These are phyloP conservation scores for Trichosporon sp. DNA, from an alignment of 1,284 basidiomycete species.

Conservation along the genomic window DNA sequence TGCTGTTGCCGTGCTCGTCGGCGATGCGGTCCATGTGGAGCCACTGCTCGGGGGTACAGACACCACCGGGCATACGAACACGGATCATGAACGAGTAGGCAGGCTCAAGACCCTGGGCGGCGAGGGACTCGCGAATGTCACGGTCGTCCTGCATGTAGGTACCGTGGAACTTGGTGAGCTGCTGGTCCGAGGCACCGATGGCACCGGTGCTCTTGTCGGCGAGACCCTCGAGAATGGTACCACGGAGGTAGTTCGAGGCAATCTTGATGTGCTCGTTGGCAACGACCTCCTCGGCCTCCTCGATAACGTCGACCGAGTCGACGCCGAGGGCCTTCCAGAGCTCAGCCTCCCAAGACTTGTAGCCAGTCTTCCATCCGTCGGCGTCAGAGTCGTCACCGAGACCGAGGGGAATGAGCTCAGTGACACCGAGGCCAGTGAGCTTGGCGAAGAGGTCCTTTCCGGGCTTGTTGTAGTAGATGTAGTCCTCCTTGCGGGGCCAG, in stretches of 20 bases:
- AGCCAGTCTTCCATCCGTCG: conserved; percentile 93
- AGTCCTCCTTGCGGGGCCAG: conserved; percentile 96
- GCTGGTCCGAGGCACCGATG: conserved; percentile 83
- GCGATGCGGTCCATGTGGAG: conserved; percentile 92
- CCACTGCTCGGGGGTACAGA: conserved; percentile 91
- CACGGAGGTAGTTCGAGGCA: conserved; percentile 89
- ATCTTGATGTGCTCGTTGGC: conserved; percentile 99
- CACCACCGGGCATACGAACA: conserved; percentile 91
- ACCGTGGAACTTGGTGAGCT: conserved; percentile 98
- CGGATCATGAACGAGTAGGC: conserved; percentile 99
- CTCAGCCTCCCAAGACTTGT: conserved; percentile 89
- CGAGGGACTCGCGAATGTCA: conserved; percentile 95
- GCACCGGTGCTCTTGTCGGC: conserved; percentile 84
- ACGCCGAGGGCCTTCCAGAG: conserved; percentile 96
- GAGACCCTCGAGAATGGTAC: conserved; percentile 91
- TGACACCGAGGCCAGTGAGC: conserved; percentile 73
- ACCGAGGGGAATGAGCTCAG: conserved; percentile 72
- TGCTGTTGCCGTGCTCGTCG: conserved; percentile 90
- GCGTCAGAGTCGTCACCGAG: conserved; percentile 97
- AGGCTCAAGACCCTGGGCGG: conserved; percentile 89
- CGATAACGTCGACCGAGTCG: conserved; percentile 82
- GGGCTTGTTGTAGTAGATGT: conserved; percentile 97
- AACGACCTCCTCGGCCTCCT: conserved; percentile 93
- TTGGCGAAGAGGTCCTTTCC: conserved; percentile 85
- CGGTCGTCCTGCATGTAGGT: conserved; percentile 97